Percentiles rank a stretch among this genome's conserved stretches.
phyloP scores from a whole-genome alignment of 805 yeast genomes.

The Candida arabinofermentans region DNA sequence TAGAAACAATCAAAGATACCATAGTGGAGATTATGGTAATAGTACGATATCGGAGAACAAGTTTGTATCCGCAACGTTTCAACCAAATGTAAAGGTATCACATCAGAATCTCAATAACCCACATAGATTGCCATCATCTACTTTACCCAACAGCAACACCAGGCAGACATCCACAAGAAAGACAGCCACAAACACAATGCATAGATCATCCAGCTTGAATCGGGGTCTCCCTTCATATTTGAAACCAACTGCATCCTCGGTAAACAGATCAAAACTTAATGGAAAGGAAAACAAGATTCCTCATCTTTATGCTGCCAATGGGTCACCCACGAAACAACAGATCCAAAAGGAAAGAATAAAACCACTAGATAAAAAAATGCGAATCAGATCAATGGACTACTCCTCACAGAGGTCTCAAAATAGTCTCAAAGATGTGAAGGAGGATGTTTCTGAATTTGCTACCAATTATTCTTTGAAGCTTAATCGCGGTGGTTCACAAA shows the following conservation, averaged over 20 bases:
- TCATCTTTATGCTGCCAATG: not conserved
- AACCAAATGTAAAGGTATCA: not conserved
- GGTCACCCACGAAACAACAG: not conserved
- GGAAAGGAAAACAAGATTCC: slow-evolving; percentile 17
- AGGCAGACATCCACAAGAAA: slow-evolving; percentile 4
- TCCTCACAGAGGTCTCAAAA: not conserved
- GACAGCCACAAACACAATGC: not conserved
- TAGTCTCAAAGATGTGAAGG: not conserved
- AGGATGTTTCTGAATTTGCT: not conserved
- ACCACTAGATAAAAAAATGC: slow-evolving; percentile 8
- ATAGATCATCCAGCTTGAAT: slow-evolving; percentile 3
- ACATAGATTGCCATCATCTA: too few species aligned
- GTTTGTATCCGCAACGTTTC: not conserved
- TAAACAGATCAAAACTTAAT: slow-evolving; percentile 5
- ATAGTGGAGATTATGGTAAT: not conserved
- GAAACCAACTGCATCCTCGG: slow-evolving; percentile 19
- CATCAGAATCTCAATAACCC: too few species aligned
- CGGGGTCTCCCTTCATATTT: slow-evolving; percentile 17
- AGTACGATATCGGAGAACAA: not conserved
- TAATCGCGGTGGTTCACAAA: not conserved
- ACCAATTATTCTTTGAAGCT: not conserved
- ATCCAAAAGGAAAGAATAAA: not conserved
- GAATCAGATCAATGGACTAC: slow-evolving; percentile 11
- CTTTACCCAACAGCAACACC: not conserved
- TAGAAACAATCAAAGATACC: not conserved